These are phyloP conservation scores for Carpinus viminea DNA, from an alignment of 306 rosid genomes.

Conservation along the genomic window DNA sequence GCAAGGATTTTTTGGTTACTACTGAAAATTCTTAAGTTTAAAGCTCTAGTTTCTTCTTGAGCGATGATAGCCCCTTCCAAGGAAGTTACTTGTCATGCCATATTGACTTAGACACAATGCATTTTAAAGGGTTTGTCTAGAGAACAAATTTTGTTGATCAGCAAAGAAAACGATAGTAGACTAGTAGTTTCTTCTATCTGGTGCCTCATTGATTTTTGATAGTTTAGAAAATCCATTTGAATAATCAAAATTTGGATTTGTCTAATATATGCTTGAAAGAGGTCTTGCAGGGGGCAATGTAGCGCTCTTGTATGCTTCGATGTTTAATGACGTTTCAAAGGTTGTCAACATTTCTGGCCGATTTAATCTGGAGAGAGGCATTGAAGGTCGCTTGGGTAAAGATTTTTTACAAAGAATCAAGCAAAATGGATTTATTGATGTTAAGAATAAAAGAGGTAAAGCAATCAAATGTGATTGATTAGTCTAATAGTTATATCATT, in stretches of 20 bases:
- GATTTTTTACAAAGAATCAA: constrained; percentile 71
- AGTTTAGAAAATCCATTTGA: neutral
- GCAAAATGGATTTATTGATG: constrained; percentile 74
- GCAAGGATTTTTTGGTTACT: neutral
- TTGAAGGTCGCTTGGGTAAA: constrained; percentile 84
- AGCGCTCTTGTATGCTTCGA: constrained; percentile 78
- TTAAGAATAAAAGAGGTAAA: constrained; percentile 74
- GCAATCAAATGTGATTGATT: constrained; percentile 22
- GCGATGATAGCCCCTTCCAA: neutral
- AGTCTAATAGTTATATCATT: neutral
- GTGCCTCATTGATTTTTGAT: neutral
- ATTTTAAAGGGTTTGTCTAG: neutral
- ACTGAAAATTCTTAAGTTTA: neutral
- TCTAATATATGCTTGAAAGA: constrained; percentile 2
- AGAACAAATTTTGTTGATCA: constrained; percentile 1
- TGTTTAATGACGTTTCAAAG: constrained; percentile 54
- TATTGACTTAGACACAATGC: neutral
- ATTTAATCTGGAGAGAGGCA: constrained; percentile 71
- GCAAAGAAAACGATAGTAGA: constrained; percentile 5
- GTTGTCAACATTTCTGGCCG: constrained; percentile 90
- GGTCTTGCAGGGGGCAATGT: constrained; percentile 81
- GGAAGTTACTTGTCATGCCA: neutral
- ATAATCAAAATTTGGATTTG: neutral
- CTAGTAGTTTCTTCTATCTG: neutral
- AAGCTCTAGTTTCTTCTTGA: neutral